Base-by-base conservation (phyloP, 768 basidiomycete species). In the Kwoniella heveanensis region DNA sequence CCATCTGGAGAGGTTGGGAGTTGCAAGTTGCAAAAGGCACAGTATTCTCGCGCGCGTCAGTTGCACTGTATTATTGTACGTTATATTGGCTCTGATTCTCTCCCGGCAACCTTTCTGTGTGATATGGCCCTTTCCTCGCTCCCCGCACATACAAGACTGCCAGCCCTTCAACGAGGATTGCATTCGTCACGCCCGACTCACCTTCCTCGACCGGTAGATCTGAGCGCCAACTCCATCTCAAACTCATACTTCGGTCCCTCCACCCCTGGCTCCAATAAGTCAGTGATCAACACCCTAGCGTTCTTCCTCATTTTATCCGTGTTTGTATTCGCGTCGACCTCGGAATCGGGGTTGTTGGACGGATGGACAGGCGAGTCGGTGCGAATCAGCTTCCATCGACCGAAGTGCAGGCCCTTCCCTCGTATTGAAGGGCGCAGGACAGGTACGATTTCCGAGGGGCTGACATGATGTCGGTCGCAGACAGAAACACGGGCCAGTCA, bases 351-450 rank as follows among this genome's bases (percentile, higher is more conserved):
- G 27, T 6, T 37, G 48, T 49, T 57, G 15, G 25, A 22, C 10
- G 26, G 50, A 55, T 60, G 46, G n/a, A 56, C 36, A 2, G 60
- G 55, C 5, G 64, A 51, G 54, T 72, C 70, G 22, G 72, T 67
- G 37, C 75, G 67, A 27, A 65, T 30, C 4, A 79, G 63, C 3
- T 61, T 53, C 76, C 76, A 79, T 26, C 60, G 57, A 1, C 78
- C 78, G 59, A 78, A 69, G 50, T 77, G 75, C 2, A 76, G 67
- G 19, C 78, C 78, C 69, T 79, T 78, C 85, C 87, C 89, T 53
- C 88, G 86, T 12, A 92, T 82, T 2, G 86, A 84, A 17, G 89
- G 90, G 62, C 88, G 88, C 55, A 95, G 83, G 8, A 87, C 79
- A 8, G 88, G 89, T 57, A 96, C 88, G 22, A 92, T 83, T 64